These are phyloP conservation scores for Phaseolus coccineus DNA, from an alignment of 331 rosid genomes.

Conservation along the genomic window DNA sequence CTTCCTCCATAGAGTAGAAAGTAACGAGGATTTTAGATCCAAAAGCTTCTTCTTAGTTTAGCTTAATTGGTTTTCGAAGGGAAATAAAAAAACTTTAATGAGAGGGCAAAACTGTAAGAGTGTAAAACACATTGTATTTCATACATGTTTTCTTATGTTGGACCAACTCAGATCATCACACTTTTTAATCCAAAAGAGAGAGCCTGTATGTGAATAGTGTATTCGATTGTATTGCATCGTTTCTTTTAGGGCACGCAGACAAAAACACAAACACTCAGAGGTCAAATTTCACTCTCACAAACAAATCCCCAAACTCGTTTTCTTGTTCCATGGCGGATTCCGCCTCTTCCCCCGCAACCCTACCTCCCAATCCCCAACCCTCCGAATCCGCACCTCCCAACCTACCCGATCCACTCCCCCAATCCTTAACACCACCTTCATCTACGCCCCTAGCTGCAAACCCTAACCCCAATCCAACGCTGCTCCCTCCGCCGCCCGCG, in stretches of 20 bases:
- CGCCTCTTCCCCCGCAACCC: conserved; percentile 61
- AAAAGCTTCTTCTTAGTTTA: too few relatives aligned
- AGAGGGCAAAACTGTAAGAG: too few relatives aligned
- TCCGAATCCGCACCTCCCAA: conserved; percentile 52
- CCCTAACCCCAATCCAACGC: conserved; percentile 59
- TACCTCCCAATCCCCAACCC: conserved; percentile 53
- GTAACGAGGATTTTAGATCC: too few relatives aligned
- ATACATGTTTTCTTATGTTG: background rate
- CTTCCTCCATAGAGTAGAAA: too few relatives aligned
- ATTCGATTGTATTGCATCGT: background rate
- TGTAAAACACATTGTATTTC: too few relatives aligned
- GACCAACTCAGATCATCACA: background rate
- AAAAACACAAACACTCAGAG: background rate
- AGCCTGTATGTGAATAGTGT: too few relatives aligned
- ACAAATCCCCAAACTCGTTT: background rate
- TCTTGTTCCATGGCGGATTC: conserved; percentile 74
- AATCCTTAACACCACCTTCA: conserved; percentile 30
- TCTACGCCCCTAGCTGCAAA: conserved; percentile 49
- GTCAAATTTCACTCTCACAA: background rate
- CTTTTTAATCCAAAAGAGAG: too few relatives aligned
- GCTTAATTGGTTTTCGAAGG: too few relatives aligned
- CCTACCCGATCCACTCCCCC: conserved; percentile 57
- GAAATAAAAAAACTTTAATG: too few relatives aligned
- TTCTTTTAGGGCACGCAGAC: background rate
- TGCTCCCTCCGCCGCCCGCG: conserved; percentile 52